phyloP scores from a whole-genome alignment of 345 rosid genomes.

The Chamaenerion angustifolium region DNA sequence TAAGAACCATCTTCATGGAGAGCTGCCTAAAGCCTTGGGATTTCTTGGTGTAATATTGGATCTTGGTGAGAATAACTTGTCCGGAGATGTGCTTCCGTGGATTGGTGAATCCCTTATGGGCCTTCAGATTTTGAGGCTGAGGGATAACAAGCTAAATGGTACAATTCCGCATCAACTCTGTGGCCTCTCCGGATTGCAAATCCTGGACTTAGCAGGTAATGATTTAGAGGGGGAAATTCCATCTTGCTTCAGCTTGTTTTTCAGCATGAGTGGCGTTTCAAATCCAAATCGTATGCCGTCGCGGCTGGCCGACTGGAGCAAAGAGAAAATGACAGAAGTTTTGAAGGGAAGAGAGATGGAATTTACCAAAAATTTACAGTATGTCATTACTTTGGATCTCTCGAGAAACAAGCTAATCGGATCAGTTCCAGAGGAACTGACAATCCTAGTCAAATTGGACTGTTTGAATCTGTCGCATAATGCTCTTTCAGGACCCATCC shows the following conservation, averaged over 20 bases:
- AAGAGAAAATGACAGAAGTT: neutral
- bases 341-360: slow-evolving; percentile 7
- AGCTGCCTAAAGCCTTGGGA: slow-evolving; percentile 7
- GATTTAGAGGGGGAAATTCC: slow-evolving; percentile 2
- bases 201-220: slow-evolving; percentile 6
- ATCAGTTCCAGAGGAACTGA: slow-evolving; percentile 9
- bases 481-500: slow-evolving; percentile 12
- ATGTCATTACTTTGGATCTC: slow-evolving; percentile 12
- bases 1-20: slow-evolving; percentile 5
- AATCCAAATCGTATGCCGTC: too few relatives aligned
- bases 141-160: slow-evolving; percentile 11
- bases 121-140: slow-evolving; percentile 2
- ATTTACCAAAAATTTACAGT: neutral
- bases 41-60: slow-evolving; percentile 6
- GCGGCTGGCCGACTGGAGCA: neutral
- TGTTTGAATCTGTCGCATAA: slow-evolving; percentile 18
- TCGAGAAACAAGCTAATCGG: slow-evolving; percentile 15
- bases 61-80: slow-evolving; percentile 9
- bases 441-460: slow-evolving; percentile 7
- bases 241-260: neutral
- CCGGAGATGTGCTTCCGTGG: slow-evolving; percentile 10
- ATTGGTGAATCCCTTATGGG: slow-evolving; percentile 1
- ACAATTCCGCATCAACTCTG: slow-evolving; percentile 12
- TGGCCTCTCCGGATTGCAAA: slow-evolving; percentile 2
- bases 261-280: neutral